Evolutionary conservation across 805 yeast genomes (phyloP), one percentile per base, ranked within the genome.

Genomic region (Clavispora asparagi): DNA sequence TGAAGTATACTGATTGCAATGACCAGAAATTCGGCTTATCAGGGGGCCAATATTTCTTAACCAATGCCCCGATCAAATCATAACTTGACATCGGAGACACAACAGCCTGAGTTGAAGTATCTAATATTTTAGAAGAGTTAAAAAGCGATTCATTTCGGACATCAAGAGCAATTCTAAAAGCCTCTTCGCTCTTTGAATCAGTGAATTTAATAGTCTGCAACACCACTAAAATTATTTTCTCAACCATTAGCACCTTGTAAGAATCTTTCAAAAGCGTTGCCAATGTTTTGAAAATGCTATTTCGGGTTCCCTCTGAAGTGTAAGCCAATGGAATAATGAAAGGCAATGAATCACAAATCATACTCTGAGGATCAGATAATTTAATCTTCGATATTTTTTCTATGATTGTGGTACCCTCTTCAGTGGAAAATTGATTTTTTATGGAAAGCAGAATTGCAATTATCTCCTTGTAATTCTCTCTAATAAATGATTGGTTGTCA

Each of bases 311-410:
- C 30, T 58, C 59, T 12, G 58, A 60, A 0, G 77, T 60, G 50
- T 64, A 78, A 0, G 79, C 62, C 17, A 79, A 52, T 0, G 83
- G 71, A 1, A 81, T 61, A 0, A 70, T 53, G n/a, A 63, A 45
- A 0, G 77, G 60, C 7, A 76, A 44, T 27, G 74, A 58, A 10
- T 68, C 70, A 6, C 53, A 48, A 8, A 65, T 50, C 9, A 74
- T 30, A 11, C 62, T 45, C 16, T 45, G 39, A 3, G 42, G 10
- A 16, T 56, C 58, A 1, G 53, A 39, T 1, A 44, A 37, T 14
- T 50, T 60, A 7, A 52, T 23, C 19, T 47, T 42, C 8, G 57
- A n/a, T 56, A 56, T n/a, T 27, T 42, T 4, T 42, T 43, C 23
- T 52, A 53, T 14, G 32, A 51, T 41, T 29, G 13, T 17, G 0